Evolutionary conservation across 2,329 filamentous ascomycete genomes (phyloP), one percentile per base, ranked within the genome.

Genomic region (Pestalotiopsis sp.): DNA sequence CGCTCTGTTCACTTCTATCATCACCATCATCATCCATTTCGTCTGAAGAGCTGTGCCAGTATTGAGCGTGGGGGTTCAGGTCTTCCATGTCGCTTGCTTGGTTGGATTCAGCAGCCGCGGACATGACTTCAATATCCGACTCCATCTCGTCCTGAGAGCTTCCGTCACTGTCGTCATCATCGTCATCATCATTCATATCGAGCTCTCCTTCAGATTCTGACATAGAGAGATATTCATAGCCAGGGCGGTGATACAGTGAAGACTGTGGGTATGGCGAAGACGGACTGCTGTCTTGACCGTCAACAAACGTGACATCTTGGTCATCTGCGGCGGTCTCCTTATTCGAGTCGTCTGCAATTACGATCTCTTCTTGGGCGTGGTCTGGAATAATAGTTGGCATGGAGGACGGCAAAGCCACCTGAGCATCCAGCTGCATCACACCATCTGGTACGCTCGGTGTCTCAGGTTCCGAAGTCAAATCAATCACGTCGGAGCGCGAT

Each of bases 401-500:
- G 39, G 39, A 20, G 49, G 17, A 20, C 3, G 20, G 14, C 23
- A 39, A 13, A 31, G 27, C 62, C 27, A 49, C 13, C 20, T 41
- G 59, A 62, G 62, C 23, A 25, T 14, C 14, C 17, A 23, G 31
- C 25, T 17, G 59, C 13, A 27, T 9, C 31, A 20, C 13, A 17
- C 23, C 7, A 14, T n/a, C n/a, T 38, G 17, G n/a, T 27, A 4
- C 27, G 14, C 20, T 39, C 23, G n/a, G 23, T 6, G 41, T 38
- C 14, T 27, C 38, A 45, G 65, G 65, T n/a, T 66, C 65, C 4
- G 52, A 66, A 11, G 65, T 66, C 20, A 66, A 36, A 23, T 66
- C 65, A 52, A 66, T 66, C 27, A 66, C 23, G 45, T 60, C 55
- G 3, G 65, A 66, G 27, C 27, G 20, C n/a, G 45, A 25, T 17